phyloP scores from a whole-genome alignment of 2,329 filamentous ascomycete genomes.

The Xylaria sp. region DNA sequence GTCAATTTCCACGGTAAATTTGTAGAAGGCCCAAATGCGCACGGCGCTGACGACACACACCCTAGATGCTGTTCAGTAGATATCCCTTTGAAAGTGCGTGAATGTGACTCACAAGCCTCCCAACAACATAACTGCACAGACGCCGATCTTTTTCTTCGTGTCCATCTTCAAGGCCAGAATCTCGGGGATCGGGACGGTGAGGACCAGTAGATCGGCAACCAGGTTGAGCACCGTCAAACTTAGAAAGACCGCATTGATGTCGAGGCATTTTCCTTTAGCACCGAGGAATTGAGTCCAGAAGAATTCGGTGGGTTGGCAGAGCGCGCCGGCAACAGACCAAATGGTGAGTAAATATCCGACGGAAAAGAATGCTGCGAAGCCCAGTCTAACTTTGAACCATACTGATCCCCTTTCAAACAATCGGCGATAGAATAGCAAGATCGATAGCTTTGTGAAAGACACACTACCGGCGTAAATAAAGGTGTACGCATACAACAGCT shows the following conservation, averaged over 20 bases:
- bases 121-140: constrained; percentile 48
- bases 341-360: constrained; percentile 46
- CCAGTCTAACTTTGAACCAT: constrained; percentile 43
- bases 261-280: constrained; percentile 44
- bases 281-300: constrained; percentile 46
- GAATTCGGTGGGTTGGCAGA: constrained; percentile 42
- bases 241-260: constrained; percentile 44
- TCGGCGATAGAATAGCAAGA: constrained; percentile 50
- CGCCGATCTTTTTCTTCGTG: constrained; percentile 44
- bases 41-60: constrained; percentile 49
- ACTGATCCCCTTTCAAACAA: constrained; percentile 47
- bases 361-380: constrained; percentile 41
- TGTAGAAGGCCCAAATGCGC: constrained; percentile 46
- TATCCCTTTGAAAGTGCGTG: no score
- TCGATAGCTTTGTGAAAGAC: constrained; percentile 49
- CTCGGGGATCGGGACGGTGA: constrained; percentile 48
- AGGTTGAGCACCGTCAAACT: constrained; percentile 47
- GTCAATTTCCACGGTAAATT: constrained; percentile 41
- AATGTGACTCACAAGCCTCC: constrained; percentile 47
- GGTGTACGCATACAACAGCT: constrained; percentile 49
- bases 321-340: constrained; percentile 38
- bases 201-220: constrained; percentile 48
- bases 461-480: constrained; percentile 48
- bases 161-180: constrained; percentile 49
- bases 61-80: constrained; percentile 25